Evolutionary conservation across 2,329 filamentous ascomycete species (phyloP), one percentile per base, ranked within the genome.

Genomic region (Orbilia ellipsospora): DNA sequence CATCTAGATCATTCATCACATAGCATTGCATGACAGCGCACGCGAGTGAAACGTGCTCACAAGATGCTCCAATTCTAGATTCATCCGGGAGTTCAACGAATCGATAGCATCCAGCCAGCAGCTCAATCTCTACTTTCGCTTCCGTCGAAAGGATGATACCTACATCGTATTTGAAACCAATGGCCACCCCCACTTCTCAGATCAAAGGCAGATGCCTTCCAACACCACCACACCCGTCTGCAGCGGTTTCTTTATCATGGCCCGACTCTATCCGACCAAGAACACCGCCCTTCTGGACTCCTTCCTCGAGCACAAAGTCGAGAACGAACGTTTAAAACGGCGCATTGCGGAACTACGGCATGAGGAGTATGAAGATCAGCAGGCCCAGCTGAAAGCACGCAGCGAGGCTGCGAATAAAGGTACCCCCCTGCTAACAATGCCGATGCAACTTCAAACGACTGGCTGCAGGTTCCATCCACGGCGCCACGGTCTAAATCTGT

Each of bases 251-350:
- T 97, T 97, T 81, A 92, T 98, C 85, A 94, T 96, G 89, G 90
- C 92, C 7, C 88, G 94, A 18, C 92, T 92, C 0, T 97, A 97
- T 81, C 93, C 93, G 4, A 96, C 92, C 31, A 94, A 92, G 83
- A 96, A 94, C 80, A 90, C 93, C 0, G 88, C 88, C 2, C 86
- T 97, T 10, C 86, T 97, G 18, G 94, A 98, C 83, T 96, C 93
- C 0, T 97, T 97, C 80, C 85, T 98, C 28, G 94, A 98, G 82
- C 94, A 97, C 84, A 97, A 97, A 83, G 94, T 97, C 65, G 94
- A 97, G 82, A 97, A 97, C 80, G 93, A 97, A 83, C 88, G 94
- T 3, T 83, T 98, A 57, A 89, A 89, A 80, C 91, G 92, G 79
- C 89, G 92, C 51, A 96, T 98, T 77, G 89, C 90, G 16, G 93